These are phyloP conservation scores for Microthyrium microscopicum DNA, from an alignment of 2,329 filamentous ascomycete species.

Conservation along the genomic window DNA sequence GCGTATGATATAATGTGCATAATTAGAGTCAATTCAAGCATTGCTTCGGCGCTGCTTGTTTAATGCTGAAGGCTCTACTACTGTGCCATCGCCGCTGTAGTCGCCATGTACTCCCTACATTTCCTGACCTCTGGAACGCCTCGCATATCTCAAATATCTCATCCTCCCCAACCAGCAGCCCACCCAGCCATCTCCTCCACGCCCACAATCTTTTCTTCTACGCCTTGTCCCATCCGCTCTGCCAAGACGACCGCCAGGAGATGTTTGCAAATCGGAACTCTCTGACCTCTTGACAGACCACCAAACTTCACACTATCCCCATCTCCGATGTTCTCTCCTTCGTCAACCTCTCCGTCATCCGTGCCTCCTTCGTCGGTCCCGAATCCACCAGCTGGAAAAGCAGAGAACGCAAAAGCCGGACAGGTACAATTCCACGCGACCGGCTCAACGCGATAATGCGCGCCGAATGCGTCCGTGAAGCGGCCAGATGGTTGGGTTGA, in stretches of 20 bases:
- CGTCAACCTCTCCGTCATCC: constrained; percentile 6
- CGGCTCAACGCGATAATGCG: constrained; percentile 54
- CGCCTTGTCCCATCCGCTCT: constrained; percentile 42
- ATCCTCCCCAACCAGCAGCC: constrained; percentile 26
- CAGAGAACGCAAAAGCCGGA: constrained; percentile 61
- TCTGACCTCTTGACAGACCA: constrained; percentile 26
- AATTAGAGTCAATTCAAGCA: too few relatives aligned
- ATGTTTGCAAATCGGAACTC: constrained; percentile 64
- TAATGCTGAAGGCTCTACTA: too few relatives aligned
- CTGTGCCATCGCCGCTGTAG: too few relatives aligned
- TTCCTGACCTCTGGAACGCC: too few relatives aligned
- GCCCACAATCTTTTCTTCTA: constrained; percentile 37
- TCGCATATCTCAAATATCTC: too few relatives aligned
- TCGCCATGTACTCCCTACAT: too few relatives aligned
- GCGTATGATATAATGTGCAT: not conserved
- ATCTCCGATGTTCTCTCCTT: too few relatives aligned
- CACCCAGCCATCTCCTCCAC: constrained; percentile 60
- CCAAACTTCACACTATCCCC: constrained; percentile 38
- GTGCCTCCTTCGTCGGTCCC: not conserved
- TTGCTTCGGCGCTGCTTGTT: too few relatives aligned
- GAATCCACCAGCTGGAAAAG: constrained; percentile 32
- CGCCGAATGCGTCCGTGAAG: constrained; percentile 8
- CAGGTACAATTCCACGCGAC: constrained; percentile 79
- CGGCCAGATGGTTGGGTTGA: constrained; percentile 32
- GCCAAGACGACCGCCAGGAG: constrained; percentile 67